Conservation (phyloP, 495 filamentous ascomycete species). For the Pyronema omphalodes region DNA sequence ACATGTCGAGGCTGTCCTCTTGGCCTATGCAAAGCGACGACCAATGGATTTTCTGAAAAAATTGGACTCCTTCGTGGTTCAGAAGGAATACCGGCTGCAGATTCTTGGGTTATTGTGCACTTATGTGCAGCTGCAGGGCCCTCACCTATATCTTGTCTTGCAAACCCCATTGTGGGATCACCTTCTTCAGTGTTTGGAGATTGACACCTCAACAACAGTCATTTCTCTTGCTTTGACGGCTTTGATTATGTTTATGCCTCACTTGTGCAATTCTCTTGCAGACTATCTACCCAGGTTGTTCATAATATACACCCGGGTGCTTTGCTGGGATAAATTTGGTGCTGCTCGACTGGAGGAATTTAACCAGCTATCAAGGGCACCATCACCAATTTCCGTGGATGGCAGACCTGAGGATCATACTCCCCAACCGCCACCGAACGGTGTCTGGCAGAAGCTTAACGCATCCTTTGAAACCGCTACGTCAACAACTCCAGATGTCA, state of each 20-base stretch:
- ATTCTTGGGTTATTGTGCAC: conserved; percentile 40
- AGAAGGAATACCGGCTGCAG: conserved; percentile 38
- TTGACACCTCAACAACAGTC: conserved; percentile 50
- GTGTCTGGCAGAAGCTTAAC: conserved; percentile 41
- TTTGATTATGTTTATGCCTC: conserved; percentile 57
- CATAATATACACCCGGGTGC: conserved; percentile 51
- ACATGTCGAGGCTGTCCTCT: conserved; percentile 33
- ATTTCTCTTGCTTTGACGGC: conserved; percentile 47
- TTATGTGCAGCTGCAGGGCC: conserved; percentile 48
- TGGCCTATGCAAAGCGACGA: conserved; percentile 44
- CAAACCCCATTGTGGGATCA: conserved; percentile 47
- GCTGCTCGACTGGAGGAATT: conserved; percentile 22
- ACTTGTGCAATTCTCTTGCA: conserved; percentile 47
- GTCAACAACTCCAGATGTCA: conserved; percentile 46
- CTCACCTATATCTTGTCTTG: conserved; percentile 49
- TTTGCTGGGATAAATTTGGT: conserved; percentile 48
- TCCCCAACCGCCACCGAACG: background rate
- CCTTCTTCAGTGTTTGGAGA: conserved; percentile 48
- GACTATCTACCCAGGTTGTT: conserved; percentile 47
- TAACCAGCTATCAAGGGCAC: conserved; percentile 15
- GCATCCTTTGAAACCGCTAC: conserved; percentile 39
- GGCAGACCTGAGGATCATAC: conserved; percentile 16
- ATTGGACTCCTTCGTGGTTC: conserved; percentile 41
- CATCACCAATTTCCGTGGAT: conserved; percentile 13
- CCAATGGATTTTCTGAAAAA: conserved; percentile 47